phyloP scores from a whole-genome alignment of 768 basidiomycete species.

The Termitomyces sp. region DNA sequence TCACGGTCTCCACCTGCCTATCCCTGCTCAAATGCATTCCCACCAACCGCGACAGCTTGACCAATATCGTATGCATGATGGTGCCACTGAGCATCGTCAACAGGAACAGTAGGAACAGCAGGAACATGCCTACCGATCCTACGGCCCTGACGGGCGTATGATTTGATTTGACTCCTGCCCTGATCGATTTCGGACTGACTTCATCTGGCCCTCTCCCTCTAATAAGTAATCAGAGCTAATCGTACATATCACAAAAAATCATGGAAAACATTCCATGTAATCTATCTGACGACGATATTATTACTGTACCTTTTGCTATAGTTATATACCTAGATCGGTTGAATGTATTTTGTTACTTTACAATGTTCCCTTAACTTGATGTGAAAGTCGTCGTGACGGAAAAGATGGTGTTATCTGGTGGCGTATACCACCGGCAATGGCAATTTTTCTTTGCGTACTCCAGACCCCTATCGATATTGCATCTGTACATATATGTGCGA shows the following conservation, averaged over 20 bases:
- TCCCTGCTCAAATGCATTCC: slow-evolving; percentile 36
- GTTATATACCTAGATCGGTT: slow-evolving; percentile 21
- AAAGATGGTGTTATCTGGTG: background rate
- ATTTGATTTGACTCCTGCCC: slow-evolving; percentile 31
- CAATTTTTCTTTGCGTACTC: background rate
- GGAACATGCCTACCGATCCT: slow-evolving; percentile 26
- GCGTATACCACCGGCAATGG: background rate
- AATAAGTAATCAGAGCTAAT: slow-evolving; percentile 15
- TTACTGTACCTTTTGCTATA: slow-evolving; percentile 17
- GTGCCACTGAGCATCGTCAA: slow-evolving; percentile 16
- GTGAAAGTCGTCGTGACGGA: background rate
- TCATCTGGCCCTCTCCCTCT: background rate
- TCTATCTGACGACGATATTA: slow-evolving; percentile 19
- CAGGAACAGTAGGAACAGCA: slow-evolving; percentile 13
- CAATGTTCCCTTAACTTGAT: background rate
- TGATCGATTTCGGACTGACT: slow-evolving; percentile 23
- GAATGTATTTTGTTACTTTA: slow-evolving; percentile 18
- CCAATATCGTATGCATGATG: slow-evolving; percentile 33
- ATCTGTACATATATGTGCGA: background rate
- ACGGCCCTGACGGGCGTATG: slow-evolving; percentile 41
- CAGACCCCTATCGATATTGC: background rate
- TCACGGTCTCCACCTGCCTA: slow-evolving; percentile 45
- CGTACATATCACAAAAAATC: slow-evolving; percentile 3
- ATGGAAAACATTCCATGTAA: slow-evolving; percentile 8
- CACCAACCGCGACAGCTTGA: slow-evolving; percentile 39